Evolutionary conservation across 1,284 basidiomycete species (phyloP), one percentile per base, ranked within the genome.

Genomic region (Moniliophthora roreri): DNA sequence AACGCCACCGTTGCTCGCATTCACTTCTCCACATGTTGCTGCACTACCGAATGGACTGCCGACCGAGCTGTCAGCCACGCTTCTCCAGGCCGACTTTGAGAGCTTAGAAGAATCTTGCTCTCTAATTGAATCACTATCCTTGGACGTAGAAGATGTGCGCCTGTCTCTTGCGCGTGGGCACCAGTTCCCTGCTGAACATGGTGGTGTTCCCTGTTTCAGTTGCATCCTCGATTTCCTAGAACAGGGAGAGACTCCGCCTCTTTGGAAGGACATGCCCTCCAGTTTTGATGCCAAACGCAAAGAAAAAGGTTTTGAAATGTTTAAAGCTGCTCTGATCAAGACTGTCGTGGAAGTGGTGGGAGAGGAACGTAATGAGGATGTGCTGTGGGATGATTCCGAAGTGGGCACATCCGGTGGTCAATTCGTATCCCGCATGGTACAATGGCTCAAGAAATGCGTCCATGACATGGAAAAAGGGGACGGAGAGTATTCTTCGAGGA

Each of bases 301-400:
- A 68, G 78, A 86, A 62, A 91, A 91, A 63, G 76, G 78, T 0
- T 87, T 96, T 54, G 83, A 86, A 54, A 78, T 85, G 24, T 90
- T 89, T 69, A 98, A 96, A 73, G 89, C 86, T 0, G 88, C 87
- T 0, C 73, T 93, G 2, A 85, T 95, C 61, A 91, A 92, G 61
- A 83, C 87, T 1, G 78, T 97, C 15, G 92, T 98, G 11, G 91
- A 91, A 59, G 80, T 91, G 20, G 83, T 89, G 3, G 91, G 90
- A 24, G 90, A 94, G 63, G 87, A 92, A 60, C 84, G 79, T 60
- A 93, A 91, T 61, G 80, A 84, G 58, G 83, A 89, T 51, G 79
- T 85, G 6, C 72, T 95, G 11, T 91, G 85, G 81, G 82, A 85
- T 56, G 77, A 82, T 40, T 79, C 76, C n/a, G 79, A 82, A 40